Conservation (phyloP, 805 yeast genomes). For the Candida chilensis region DNA sequence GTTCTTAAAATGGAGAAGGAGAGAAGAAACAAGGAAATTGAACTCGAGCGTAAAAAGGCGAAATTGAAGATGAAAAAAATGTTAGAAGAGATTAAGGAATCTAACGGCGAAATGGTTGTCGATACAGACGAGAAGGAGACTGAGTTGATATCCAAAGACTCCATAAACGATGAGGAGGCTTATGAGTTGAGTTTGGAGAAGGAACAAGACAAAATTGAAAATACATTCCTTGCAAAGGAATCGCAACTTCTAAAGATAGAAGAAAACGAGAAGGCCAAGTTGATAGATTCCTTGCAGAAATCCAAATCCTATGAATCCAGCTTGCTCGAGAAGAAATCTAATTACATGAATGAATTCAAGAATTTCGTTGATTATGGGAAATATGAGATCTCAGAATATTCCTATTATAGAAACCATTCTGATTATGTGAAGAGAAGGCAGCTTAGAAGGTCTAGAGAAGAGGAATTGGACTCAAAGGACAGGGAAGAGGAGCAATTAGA, state of each 20-base stretch:
- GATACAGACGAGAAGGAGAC: conserved; percentile 11
- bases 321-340: conserved; percentile 25
- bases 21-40: conserved; percentile 37
- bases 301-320: conserved; percentile 22
- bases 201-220: conserved; percentile 14
- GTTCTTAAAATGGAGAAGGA: conserved; percentile 43
- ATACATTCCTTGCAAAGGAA: conserved; percentile 8
- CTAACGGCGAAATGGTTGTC: conserved; percentile 10
- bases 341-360: conserved; percentile 20
- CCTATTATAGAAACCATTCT: conserved; percentile 31
- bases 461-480: conserved; percentile 28
- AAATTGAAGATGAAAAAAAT: conserved; percentile 36
- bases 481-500: conserved; percentile 21
- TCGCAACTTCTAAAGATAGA: conserved; percentile 7
- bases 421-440: conserved; percentile 32
- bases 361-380: conserved; percentile 13
- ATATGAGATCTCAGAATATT: conserved; percentile 7
- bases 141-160: conserved; percentile 10
- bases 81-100: conserved; percentile 25
- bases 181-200: too few relatives aligned
- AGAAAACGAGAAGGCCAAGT: conserved; percentile 8
- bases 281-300: conserved; percentile 11
- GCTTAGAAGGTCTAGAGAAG: conserved; percentile 28
- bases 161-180: conserved; percentile 16
- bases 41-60: conserved; percentile 39